Base-by-base conservation (phyloP, 805 yeast genomes). In the Saccharomycopsis babjevae region DNA sequence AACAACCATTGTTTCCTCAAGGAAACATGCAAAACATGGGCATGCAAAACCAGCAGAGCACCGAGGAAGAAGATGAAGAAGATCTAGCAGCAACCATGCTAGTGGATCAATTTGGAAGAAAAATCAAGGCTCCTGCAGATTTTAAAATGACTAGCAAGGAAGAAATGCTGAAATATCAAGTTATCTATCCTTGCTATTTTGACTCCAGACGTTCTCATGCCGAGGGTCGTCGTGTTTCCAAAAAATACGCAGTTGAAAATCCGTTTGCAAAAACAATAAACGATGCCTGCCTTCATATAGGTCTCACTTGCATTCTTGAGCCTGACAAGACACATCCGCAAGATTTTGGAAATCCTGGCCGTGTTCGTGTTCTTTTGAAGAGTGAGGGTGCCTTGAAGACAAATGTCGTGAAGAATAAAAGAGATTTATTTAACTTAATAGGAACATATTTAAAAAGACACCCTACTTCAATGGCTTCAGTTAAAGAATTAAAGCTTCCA, bases 271-370 rank as follows among this genome's bases (percentile, higher is more conserved):
- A 85, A 68, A 83, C 88, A 5, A 79, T 93, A 22, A 80, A 86
- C 11, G 96, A 90, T 67, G 97, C 96, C 58, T 78, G 81, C 57
- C 69, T 73, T 30, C 54, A 66, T 4, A 57, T 77, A 20, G 71
- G 72, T 15, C 62, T 75, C 34, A 64, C 68, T 3, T 72, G 74
- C 43, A 76, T 86, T 52, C 77, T 84, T 61, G 94, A 89, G 73
- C 84, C 93, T 63, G 89, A 87, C 62, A 94, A 91, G 74, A 73
- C 87, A 1, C 99, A 93, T 73, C 98, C 98, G 13, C 96, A 92
- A 72, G 98, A 93, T 73, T 94, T 86, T 80, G 96, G 98, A 66
- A 93, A 93, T 70, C 96, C 97, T 4, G 99, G 99, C n/a, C 80
- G 98, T 68, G 92, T 94, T 40, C 82, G 96, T 66, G 86, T 91